A percentile compares a stretch with the other conserved stretches of the same genome.
Evolutionary conservation across 1,284 basidiomycete genomes (phyloP).

Genomic region (Lentinula novae-zelandiae): DNA sequence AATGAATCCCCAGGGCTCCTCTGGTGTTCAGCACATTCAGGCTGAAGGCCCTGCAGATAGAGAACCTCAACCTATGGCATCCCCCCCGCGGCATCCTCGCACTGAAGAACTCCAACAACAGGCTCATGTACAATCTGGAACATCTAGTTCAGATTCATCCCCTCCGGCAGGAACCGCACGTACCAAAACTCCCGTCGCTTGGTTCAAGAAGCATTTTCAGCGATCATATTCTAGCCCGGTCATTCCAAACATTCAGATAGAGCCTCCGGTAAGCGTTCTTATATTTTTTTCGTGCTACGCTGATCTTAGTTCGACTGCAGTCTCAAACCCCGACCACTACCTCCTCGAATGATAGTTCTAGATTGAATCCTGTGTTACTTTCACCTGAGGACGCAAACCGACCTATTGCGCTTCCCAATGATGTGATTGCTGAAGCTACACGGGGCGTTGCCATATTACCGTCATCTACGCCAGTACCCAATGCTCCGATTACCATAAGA

Average conservation of each 20-base stretch:
- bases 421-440: slow-evolving; percentile 13
- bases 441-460: slow-evolving; percentile 7
- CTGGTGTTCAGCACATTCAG: background rate
- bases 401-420: slow-evolving; percentile 14
- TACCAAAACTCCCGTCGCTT: slow-evolving; percentile 9
- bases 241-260: slow-evolving; percentile 12
- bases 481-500: slow-evolving; percentile 11
- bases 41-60: background rate
- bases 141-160: background rate
- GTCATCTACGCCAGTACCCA: slow-evolving; percentile 13
- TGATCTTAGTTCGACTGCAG: background rate
- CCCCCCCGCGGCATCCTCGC: background rate
- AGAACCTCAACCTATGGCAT: background rate
- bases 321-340: slow-evolving; percentile 9
- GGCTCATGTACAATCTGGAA: background rate
- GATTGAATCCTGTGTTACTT: slow-evolving; percentile 9
- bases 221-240: slow-evolving; percentile 13
- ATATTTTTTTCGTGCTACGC: background rate
- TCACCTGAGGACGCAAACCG: slow-evolving; percentile 14
- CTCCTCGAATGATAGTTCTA: background rate
- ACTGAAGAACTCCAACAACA: background rate
- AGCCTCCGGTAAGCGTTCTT: slow-evolving; percentile 12
- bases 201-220: slow-evolving; percentile 13
- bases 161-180: slow-evolving; percentile 3
- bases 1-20: background rate